A percentile compares a stretch with the other conserved stretches of the same genome.
These are phyloP conservation scores for Rhizopogon vesiculosus DNA, from an alignment of 768 basidiomycete species.

Conservation along the genomic window DNA sequence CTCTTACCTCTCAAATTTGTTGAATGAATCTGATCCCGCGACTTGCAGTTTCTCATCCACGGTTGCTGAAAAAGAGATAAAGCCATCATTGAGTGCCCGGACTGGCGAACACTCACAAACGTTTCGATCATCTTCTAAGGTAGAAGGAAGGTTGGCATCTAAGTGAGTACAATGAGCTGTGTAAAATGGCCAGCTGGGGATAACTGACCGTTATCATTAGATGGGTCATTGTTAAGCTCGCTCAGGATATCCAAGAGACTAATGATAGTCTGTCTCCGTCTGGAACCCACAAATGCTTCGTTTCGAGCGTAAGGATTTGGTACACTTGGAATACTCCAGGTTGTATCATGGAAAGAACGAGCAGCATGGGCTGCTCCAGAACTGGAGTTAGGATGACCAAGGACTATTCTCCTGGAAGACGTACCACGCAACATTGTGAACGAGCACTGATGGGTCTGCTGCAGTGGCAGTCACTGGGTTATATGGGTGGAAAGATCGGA, in stretches of 20 bases:
- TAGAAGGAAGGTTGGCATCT: conserved; percentile 30
- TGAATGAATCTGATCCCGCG: conserved; percentile 46
- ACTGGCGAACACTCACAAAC: conserved; percentile 32
- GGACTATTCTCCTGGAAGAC: conserved; percentile 17
- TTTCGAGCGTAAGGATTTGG: conserved; percentile 24
- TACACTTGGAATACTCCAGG: conserved; percentile 16
- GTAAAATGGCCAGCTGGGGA: neutral
- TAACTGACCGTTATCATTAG: conserved; percentile 28
- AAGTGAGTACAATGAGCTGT: conserved; percentile 4
- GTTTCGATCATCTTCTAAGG: conserved; percentile 38
- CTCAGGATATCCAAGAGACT: conserved; percentile 42
- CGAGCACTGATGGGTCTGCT: neutral
- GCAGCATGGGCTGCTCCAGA: conserved; percentile 7
- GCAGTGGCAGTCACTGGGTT: neutral
- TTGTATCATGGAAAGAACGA: conserved; percentile 25
- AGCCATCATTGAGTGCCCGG: neutral
- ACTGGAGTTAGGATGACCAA: conserved; percentile 8
- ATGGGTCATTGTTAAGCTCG: conserved; percentile 38
- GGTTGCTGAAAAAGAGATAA: conserved; percentile 28
- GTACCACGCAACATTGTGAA: conserved; percentile 27
- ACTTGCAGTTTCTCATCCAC: conserved; percentile 47
- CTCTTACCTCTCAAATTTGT: conserved; percentile 41
- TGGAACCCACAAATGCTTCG: conserved; percentile 22
- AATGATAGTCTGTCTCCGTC: conserved; percentile 42
- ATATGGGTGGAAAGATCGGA: neutral